phyloP scores from a whole-genome alignment of 1,139 yeast genomes.

The Yamadazyma sp. region DNA sequence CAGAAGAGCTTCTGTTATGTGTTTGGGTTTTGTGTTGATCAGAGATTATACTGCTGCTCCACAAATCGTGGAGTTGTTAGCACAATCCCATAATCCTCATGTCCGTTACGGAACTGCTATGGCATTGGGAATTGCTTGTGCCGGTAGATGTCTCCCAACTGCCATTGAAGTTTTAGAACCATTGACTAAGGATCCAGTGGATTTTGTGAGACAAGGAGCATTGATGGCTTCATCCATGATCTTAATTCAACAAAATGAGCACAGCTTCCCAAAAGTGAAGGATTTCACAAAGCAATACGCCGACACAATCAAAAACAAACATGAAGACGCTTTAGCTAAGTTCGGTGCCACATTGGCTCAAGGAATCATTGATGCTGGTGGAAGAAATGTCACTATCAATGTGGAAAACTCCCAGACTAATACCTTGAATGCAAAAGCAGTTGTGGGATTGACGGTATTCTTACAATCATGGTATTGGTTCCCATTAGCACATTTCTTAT shows the following conservation, averaged over 20 bases:
- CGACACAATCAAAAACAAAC: slow-evolving; percentile 77
- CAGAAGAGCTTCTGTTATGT: slow-evolving; percentile 92
- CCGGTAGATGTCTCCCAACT: slow-evolving; percentile 85
- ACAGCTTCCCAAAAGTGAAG: slow-evolving; percentile 75
- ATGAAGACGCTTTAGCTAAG: slow-evolving; percentile 95
- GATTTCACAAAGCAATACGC: slow-evolving; percentile 74
- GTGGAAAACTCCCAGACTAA: slow-evolving; percentile 90
- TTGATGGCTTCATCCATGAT: slow-evolving; percentile 91
- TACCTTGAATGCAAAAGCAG: slow-evolving; percentile 84
- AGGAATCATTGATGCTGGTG: slow-evolving; percentile 98
- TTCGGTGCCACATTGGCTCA: slow-evolving; percentile 97
- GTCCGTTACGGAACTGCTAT: slow-evolving; percentile 98
- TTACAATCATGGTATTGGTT: slow-evolving; percentile 98
- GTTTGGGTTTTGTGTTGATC: slow-evolving; percentile 88
- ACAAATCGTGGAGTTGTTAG: slow-evolving; percentile 85
- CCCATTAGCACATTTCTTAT: slow-evolving; percentile 91
- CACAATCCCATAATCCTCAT: slow-evolving; percentile 96
- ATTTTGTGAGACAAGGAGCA: slow-evolving; percentile 98
- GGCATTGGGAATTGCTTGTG: slow-evolving; percentile 96
- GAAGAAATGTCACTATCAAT: slow-evolving; percentile 93
- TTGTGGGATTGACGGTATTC: slow-evolving; percentile 88
- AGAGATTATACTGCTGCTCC: slow-evolving; percentile 95
- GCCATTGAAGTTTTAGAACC: slow-evolving; percentile 94
- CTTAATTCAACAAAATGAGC: slow-evolving; percentile 90
- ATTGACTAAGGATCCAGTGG: slow-evolving; percentile 89